phyloP scores from a whole-genome alignment of 805 yeast species.

The Candida wancherniae region DNA sequence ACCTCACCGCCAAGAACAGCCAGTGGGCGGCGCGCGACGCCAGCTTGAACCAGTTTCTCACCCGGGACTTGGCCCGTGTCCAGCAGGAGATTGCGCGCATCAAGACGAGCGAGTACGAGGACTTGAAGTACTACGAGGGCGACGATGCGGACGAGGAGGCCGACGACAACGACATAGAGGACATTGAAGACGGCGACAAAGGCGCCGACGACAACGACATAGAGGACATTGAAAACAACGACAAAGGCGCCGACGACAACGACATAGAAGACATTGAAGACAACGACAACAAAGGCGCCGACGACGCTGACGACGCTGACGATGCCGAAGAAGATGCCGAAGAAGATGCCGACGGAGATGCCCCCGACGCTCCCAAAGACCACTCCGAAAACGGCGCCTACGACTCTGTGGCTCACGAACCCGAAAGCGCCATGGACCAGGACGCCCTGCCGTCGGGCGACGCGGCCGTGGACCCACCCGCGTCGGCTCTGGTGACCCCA shows the following conservation, averaged over 20 bases:
- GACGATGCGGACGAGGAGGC: conserved; percentile 18
- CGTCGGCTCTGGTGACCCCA: no score
- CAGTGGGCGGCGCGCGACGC: conserved; percentile 35
- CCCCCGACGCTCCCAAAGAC: no score
- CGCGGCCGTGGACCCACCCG: no score
- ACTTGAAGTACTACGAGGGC: conserved; percentile 20
- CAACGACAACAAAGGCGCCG: conserved; percentile 15
- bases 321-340: conserved; percentile 4
- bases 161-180: not conserved
- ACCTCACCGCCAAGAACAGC: conserved; percentile 25
- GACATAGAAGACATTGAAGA: conserved; percentile 13
- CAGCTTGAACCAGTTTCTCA: conserved; percentile 26
- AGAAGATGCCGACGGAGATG: not conserved
- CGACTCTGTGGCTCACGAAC: no score
- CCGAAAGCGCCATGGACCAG: no score
- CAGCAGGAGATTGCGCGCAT: conserved; percentile 27
- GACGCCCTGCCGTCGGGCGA: no score
- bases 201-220: conserved; percentile 17
- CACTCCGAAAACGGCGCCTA: no score
- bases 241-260: conserved; percentile 4
- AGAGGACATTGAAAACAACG: conserved; percentile 11
- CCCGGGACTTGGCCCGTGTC: conserved; percentile 21
- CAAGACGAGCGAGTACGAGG: conserved; percentile 26
- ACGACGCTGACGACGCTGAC: conserved; percentile 12
- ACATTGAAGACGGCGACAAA: conserved; percentile 4